Evolutionary conservation across 169 alveolate genomes (phyloP), one percentile per base, ranked within the genome.

Genomic region (Sarcocystis neurona): DNA sequence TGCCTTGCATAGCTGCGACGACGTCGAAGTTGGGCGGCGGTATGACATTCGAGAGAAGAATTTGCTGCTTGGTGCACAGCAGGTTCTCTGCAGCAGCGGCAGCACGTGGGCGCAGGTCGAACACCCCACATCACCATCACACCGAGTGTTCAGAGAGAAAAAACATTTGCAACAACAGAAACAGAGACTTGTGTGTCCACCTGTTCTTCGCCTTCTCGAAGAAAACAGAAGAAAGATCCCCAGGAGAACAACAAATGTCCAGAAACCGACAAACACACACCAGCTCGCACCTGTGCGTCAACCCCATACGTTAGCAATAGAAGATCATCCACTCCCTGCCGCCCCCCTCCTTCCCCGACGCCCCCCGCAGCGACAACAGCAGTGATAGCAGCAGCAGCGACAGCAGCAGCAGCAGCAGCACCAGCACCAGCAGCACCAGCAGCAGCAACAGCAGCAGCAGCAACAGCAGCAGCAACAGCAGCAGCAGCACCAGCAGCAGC

Each of bases 51-150:
- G 82, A 53, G 27, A 53, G 82, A 27, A 72, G 46, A 34, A 72
- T n/a, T 32, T 72, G 82, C 82, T 72, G 82, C 34, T 72, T 72
- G 58, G 82, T 2, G 56, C 82, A 72, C 53, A 72, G 56, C 10
- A 72, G 18, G 41, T 72, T 56, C 82, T 39, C 82, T 72, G 56
- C 43, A 70, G 30, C 12, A 12, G 23, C 66, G 30, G 23, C 66
- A 53, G 66, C 12, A 12, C 23, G 23, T 12, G 23, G 12, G 23
- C 66, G 23, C 23, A 53, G 30, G 12, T 23, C 12, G 66, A 53
- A 12, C 66, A 53, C 66, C 23, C 30, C 23, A 53, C 66, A 53
- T 53, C 12, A 15, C 66, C 23, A 53, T 53, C 66, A 53, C 23
- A 53, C 30, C 30, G 30, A 53, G 12, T 15, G 66, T 15, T 53